phyloP scores from a whole-genome alignment of 169 alveolate species.

The Plasmodium chabaudi region DNA sequence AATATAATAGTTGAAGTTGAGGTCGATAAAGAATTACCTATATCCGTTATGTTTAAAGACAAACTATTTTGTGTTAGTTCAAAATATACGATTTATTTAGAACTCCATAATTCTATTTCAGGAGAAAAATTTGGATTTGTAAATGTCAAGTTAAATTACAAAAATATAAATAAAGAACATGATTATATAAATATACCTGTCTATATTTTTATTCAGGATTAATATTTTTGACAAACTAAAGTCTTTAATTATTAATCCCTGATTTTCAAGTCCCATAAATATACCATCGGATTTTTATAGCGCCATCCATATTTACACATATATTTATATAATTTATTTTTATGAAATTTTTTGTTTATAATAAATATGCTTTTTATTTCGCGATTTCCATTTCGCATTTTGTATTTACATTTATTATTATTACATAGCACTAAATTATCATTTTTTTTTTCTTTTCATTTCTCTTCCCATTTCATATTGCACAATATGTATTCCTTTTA shows the following conservation, averaged over 20 bases:
- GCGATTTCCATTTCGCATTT: too few species aligned
- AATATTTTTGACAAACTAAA: background rate
- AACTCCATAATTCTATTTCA: constrained; percentile 3
- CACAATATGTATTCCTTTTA: background rate
- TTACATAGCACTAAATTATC: too few species aligned
- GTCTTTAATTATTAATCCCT: background rate
- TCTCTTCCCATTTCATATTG: too few species aligned
- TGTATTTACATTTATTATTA: too few species aligned
- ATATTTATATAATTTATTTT: too few species aligned
- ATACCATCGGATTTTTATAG: too few species aligned
- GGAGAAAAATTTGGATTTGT: constrained; percentile 59
- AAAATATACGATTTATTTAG: constrained; percentile 49
- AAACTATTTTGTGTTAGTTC: constrained; percentile 64
- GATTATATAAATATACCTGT: constrained; percentile 29
- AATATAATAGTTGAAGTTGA: constrained; percentile 50
- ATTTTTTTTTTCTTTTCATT: too few species aligned
- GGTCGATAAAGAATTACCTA: constrained; percentile 42
- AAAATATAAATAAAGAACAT: constrained; percentile 27
- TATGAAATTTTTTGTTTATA: too few species aligned
- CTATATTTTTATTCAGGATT: constrained; percentile 10
- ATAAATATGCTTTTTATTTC: too few species aligned
- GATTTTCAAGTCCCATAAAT: too few species aligned
- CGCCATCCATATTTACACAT: too few species aligned
- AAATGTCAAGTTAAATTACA: constrained; percentile 18
- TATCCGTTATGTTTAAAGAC: constrained; percentile 39